These are phyloP conservation scores for Zymoseptoria crescenta DNA, from an alignment of 2,329 filamentous ascomycete species.

Conservation along the genomic window DNA sequence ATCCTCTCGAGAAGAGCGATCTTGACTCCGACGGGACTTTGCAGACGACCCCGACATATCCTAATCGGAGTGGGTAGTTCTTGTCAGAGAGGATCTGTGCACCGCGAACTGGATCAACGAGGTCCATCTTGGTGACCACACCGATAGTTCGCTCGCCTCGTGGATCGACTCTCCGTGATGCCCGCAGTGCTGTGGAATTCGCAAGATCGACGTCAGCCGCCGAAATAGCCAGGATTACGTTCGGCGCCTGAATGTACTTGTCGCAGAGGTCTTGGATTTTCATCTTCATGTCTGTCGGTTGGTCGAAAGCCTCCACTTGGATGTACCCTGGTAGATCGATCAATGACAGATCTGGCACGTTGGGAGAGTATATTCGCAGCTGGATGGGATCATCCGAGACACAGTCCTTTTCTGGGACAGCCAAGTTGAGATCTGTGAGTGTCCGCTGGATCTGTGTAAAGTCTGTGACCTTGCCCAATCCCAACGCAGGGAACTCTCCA, in stretches of 20 bases:
- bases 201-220: conserved; percentile 95
- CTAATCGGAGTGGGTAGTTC: conserved; percentile 89
- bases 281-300: conserved; percentile 84
- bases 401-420: conserved; percentile 83
- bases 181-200: conserved; percentile 86
- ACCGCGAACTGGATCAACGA: conserved; percentile 78
- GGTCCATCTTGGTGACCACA: conserved; percentile 98
- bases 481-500: conserved; percentile 89
- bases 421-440: conserved; percentile 86
- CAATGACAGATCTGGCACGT: conserved; percentile 88
- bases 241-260: conserved; percentile 94
- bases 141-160: conserved; percentile 93
- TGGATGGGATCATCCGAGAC: conserved; percentile 96
- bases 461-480: conserved; percentile 81
- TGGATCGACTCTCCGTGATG: conserved; percentile 85
- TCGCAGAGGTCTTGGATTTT: conserved; percentile 95
- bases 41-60: conserved; percentile 92
- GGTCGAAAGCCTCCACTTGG: conserved; percentile 84
- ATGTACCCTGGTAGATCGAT: conserved; percentile 98
- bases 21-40: conserved; percentile 59
- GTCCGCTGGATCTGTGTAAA: conserved; percentile 89
- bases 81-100: conserved; percentile 72
- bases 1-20: conserved; percentile 76
- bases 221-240: conserved; percentile 94
- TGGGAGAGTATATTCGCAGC: conserved; percentile 87